Percentiles rank a stretch among this genome's conserved stretches.
Conservation (phyloP, 805 yeast genomes). For the Brettanomyces anomalus region DNA sequence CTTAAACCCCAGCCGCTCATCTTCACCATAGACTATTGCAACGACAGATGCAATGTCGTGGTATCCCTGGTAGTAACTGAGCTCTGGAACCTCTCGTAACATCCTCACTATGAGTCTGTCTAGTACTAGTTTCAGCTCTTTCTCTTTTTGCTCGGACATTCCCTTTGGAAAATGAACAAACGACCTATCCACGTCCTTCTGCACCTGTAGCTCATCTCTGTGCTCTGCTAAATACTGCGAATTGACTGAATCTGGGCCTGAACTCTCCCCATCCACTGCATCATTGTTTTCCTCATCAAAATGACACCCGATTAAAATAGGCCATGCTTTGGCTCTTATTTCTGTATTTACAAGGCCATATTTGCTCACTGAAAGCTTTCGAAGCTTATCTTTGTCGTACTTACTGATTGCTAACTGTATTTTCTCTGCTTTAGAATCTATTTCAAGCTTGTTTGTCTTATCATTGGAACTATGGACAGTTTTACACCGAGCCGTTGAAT, state of each 20-base stretch:
- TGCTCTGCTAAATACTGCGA: conserved; percentile 29
- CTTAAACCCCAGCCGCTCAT: conserved; percentile 28
- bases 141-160: conserved; percentile 13
- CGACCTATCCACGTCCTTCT: conserved; percentile 69
- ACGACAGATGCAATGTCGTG: conserved; percentile 78
- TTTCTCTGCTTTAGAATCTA: too few species aligned
- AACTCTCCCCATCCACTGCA: background rate
- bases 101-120: conserved; percentile 39
- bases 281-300: background rate
- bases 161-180: conserved; percentile 35
- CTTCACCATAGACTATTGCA: conserved; percentile 38
- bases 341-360: conserved; percentile 36
- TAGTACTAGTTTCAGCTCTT: conserved; percentile 32
- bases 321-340: conserved; percentile 42
- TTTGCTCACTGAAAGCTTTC: conserved; percentile 1
- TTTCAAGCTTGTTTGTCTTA: too few species aligned
- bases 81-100: conserved; percentile 48
- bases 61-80: conserved; percentile 85
- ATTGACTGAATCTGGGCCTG: background rate
- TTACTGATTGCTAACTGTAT: too few species aligned
- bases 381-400: background rate
- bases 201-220: conserved; percentile 70
- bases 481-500: too few species aligned
- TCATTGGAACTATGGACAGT: too few species aligned
- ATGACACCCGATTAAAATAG: conserved; percentile 27